Base-by-base conservation (phyloP, 2,329 filamentous ascomycete species). In the Neocatenulostroma microsporum region DNA sequence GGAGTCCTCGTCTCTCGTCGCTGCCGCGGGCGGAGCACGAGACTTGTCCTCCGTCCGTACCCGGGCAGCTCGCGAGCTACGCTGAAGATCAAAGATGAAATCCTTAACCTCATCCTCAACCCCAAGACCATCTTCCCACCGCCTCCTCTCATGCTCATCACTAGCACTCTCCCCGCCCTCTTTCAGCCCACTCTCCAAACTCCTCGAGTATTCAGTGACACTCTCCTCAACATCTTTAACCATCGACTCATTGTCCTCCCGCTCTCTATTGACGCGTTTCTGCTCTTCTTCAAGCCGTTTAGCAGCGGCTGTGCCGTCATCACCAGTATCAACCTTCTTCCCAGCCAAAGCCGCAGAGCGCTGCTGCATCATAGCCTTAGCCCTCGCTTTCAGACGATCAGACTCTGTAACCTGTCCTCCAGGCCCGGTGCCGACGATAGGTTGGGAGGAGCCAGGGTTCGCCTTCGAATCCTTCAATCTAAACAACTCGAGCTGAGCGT, bases 351-450 rank as follows among this genome's bases (percentile, higher is more conserved):
- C 89, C 38, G 91, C 91, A 49, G 91, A 88, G 41, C 91, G 82
- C 55, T 94, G 88, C 65, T 96, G 89, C 91, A 98, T 98, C 79
- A 95, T 94, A 25, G 89, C 89, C 65, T 88, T 94, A 21, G 91
- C 89, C 49, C 88, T 79, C 23, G 91, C 91, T 68, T 95, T 96
- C 48, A 96, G 76, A 36, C 89, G 79, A 63, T 98, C 91, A 3
- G 86, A 83, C 62, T 98, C 91, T 0, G 91, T 98, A 27, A 98
- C 78, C 29, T 78, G 67, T 35, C 91, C 91, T 28, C 89, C 89
- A 40, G 88, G 89, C 8, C 91, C 91, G 43, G 89, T 96, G 30
- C 91, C 91, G 41, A 96, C 77, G 45, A 98, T 86, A 20, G 80
- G 73, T 14, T 82, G 72, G 8, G 85, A 81, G 46, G 26, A 21